Conservation (phyloP, 2,329 filamentous ascomycete genomes). For the Nemania serpens region DNA sequence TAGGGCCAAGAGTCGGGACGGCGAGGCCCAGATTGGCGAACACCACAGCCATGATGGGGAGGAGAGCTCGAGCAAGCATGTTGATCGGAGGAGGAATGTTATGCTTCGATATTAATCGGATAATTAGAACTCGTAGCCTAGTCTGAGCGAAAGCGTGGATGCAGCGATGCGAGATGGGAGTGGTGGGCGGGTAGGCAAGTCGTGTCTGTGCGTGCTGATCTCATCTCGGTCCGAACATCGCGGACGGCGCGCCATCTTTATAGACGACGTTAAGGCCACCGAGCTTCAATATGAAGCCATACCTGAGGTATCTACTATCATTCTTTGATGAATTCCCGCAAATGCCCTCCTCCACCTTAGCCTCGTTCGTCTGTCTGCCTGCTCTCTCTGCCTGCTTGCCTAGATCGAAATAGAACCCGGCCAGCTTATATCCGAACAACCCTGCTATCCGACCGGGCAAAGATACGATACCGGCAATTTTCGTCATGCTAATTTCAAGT, state of each 20-base stretch:
- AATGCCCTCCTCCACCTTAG: background rate
- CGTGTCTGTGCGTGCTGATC: conserved; percentile 13
- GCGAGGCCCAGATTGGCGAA: conserved; percentile 29
- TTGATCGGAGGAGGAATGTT: background rate
- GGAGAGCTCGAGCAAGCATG: conserved; percentile 32
- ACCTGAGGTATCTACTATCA: too few species aligned
- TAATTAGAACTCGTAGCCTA: background rate
- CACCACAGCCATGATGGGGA: conserved; percentile 27
- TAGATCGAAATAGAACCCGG: background rate
- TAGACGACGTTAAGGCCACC: background rate
- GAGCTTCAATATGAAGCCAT: too few species aligned
- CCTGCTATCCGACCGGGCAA: too few species aligned
- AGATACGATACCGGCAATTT: too few species aligned
- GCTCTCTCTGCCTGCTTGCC: background rate
- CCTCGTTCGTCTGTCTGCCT: background rate
- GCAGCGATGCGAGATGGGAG: background rate
- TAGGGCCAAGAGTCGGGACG: conserved; percentile 18
- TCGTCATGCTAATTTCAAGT: too few species aligned
- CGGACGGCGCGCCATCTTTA: conserved; percentile 9
- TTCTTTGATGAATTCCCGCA: background rate
- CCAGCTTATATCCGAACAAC: too few species aligned
- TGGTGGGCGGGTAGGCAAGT: background rate
- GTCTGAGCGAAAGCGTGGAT: background rate
- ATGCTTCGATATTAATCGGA: too few species aligned
- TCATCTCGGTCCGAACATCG: conserved; percentile 3